Evolutionary conservation across 2,329 filamentous ascomycete species (phyloP), one percentile per base, ranked within the genome.

Genomic region (Akanthomyces lecanii): DNA sequence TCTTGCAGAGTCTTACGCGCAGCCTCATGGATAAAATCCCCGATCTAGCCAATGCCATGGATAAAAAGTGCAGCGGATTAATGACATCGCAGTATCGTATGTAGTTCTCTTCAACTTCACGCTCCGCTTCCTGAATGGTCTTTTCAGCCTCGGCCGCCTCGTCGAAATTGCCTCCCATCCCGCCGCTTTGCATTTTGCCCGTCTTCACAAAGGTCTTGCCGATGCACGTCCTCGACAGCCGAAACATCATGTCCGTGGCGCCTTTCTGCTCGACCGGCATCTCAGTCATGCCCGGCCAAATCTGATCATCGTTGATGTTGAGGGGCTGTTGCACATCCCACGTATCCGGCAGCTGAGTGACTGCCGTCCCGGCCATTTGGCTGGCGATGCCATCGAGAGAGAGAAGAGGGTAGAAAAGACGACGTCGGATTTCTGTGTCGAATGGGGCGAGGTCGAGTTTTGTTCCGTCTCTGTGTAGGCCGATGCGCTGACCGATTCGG

Each of bases 401-500:
- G 56, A 86, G 77, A 30, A 89, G 81, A 68, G 85, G 81, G 85
- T 85, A 88, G 86, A 87, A 89, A 25, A 89, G 77, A 4, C 87
- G 79, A 48, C 87, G 77, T n/a, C 86, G 81, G 78, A 89, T 89
- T 69, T 89, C 86, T 2, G 82, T 83, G 67, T 89, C 86, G 67
- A 88, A 88, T 0, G 85, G 83, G 0, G 81, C 77, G 1, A 89
- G 75, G 1, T 81, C 81, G 5, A 86, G 75, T 18, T 74, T 71
- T 63, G 82, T 80, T 38, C 85, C 86, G 65, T 89, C 86, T 8
- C 84, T 80, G 64, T 89, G 85, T 52, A 89, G 78, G 0, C 87
- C 87, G 79, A 89, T 86, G 69, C 86, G 86, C 69, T 89, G 84
- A 0, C 85, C 86, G 61, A 89, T 85, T 18, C 87, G 81, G 33